Conservation (phyloP, 73 alveolate species). For the Paraurostyla sp. region DNA sequence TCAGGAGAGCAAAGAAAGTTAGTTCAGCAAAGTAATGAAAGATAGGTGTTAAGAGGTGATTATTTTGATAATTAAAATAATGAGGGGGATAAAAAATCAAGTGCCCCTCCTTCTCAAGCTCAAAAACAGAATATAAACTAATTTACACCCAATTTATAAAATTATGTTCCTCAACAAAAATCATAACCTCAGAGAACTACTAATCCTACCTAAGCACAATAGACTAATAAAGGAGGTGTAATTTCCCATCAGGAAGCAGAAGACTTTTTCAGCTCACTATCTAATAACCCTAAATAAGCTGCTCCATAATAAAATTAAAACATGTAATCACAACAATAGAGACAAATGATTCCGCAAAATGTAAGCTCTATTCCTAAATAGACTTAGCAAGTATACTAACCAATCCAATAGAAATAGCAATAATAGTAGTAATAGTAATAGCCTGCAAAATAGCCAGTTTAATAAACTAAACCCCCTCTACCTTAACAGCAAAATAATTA, state of each 20-base stretch:
- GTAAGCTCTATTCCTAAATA: not conserved
- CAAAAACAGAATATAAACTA: not conserved
- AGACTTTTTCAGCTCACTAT: not conserved
- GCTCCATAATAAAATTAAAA: not conserved
- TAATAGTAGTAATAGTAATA: not conserved
- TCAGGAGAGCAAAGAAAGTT: not conserved
- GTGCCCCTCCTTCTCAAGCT: conserved; percentile 46
- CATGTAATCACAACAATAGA: not conserved
- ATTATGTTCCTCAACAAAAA: not conserved
- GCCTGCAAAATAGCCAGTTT: not conserved
- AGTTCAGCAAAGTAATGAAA: no score
- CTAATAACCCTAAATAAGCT: not conserved
- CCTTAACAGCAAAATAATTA: not conserved
- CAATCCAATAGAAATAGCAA: not conserved
- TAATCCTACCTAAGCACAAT: no score
- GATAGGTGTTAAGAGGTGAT: not conserved
- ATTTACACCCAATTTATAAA: not conserved
- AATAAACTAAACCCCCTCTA: not conserved
- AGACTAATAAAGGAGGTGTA: no score
- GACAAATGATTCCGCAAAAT: no score
- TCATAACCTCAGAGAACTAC: no score
- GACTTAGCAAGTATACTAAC: not conserved
- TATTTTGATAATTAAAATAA: not conserved
- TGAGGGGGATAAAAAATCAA: conserved; percentile 29
- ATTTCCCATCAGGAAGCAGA: not conserved